phyloP scores from a whole-genome alignment of 2,329 filamentous ascomycete species.

The Coniochaeta hoffmannii region DNA sequence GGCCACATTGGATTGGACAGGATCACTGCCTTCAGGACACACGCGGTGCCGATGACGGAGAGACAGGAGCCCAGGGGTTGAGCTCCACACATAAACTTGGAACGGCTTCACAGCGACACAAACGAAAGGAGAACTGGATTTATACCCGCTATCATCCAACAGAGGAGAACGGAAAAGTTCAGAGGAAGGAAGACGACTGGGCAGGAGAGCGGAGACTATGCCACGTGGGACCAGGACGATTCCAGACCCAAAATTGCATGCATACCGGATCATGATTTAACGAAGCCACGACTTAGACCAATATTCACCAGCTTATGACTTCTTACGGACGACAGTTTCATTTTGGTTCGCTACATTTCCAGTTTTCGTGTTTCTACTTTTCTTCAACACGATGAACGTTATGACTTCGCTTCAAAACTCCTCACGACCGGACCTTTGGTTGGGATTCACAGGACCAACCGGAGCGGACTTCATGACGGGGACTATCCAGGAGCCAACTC shows the following conservation, averaged over 20 bases:
- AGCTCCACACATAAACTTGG: constrained; percentile 21
- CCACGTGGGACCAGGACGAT: not conserved
- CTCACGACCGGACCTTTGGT: constrained; percentile 3
- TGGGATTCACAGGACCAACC: constrained; percentile 19
- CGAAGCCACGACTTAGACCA: not conserved
- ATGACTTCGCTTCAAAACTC: not conserved
- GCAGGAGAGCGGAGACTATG: not conserved
- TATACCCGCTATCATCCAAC: constrained; percentile 15
- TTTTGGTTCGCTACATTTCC: not conserved
- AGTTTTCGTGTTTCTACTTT: not conserved
- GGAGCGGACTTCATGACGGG: constrained; percentile 5
- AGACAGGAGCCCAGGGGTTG: not conserved
- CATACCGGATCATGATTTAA: not conserved
- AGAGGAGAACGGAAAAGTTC: not conserved
- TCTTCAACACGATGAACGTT: not conserved
- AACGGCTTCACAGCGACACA: constrained; percentile 27
- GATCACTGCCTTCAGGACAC: not conserved
- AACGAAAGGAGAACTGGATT: constrained; percentile 8
- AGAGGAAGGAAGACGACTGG: not conserved
- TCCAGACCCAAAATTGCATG: not conserved
- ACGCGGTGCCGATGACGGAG: constrained; percentile 4
- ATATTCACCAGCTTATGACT: not conserved
- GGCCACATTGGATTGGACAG: not conserved
- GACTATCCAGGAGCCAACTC: constrained; percentile 13
- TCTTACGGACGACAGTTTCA: not conserved